Evolutionary conservation across 441 rosid species (phyloP), one percentile per base, ranked within the genome.

Genomic region (Jatropha multifida): DNA sequence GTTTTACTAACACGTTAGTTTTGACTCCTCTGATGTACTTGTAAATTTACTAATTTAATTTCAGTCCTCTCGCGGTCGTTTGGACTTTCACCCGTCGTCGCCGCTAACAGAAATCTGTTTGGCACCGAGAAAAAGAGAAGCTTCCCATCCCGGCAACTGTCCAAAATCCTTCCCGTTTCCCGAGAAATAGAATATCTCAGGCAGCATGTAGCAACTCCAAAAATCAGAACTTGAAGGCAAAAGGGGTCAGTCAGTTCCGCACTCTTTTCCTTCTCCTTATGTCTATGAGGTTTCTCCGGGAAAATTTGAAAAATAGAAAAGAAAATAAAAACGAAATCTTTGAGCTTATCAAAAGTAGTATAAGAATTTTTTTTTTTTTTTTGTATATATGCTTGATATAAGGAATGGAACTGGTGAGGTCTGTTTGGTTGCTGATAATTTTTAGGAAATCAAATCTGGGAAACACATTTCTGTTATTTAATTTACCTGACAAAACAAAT

Each of bases 181-280:
- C 17, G 55, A 54, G 70, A 65, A 65, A 55, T 54, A 7, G 8
- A 7, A 18, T 32, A n/a, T 15, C 12, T 4, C 58, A 37, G 6
- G 40, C 12, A 20, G 52, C 52, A 2, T 20, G 20, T 56, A 58
- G 4, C 51, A 26, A 41, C 38, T 20, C n/a, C 4, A 23, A 58
- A 44, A 18, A 65, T 15, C 60, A 37, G 42, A 41, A 44, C 38
- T 67, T 56, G 40, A 74, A 48, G 8, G 6, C 5, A 26, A 48
- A 59, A 56, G 13, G 59, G 78, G 78, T 75, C 72, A 56, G 78
- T 54, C 5, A 66, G 7, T 56, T 11, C 56, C 40, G 23, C 44
- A 54, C 58, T 18, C 2, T 11, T 65, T 27, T 32, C 77, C 1
- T 56, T 55, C 32, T 3, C 13, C 56, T 11, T 41, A 5, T 40